These are phyloP conservation scores for Pythium pyrilobum DNA, from an alignment of 352 stramenopile species.

Conservation along the genomic window DNA sequence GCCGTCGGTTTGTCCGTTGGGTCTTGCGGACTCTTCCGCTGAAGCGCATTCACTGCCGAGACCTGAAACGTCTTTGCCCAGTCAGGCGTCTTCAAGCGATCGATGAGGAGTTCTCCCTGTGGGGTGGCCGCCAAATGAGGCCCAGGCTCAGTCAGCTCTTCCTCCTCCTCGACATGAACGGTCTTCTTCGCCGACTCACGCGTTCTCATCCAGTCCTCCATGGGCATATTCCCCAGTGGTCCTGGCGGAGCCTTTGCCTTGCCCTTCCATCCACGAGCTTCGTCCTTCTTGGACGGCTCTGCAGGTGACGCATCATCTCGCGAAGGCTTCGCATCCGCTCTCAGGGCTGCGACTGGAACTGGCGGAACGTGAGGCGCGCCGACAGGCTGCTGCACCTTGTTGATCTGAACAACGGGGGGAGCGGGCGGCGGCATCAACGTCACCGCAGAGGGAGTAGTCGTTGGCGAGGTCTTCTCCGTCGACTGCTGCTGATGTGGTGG, in stretches of 20 bases:
- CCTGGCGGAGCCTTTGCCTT: conserved; percentile 39
- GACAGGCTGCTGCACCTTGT: too few relatives aligned
- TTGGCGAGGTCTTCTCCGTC: background rate
- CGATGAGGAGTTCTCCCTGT: conserved; percentile 24
- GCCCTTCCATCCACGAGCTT: conserved; percentile 34
- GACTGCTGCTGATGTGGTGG: conserved; percentile 1
- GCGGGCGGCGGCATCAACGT: conserved; percentile 24
- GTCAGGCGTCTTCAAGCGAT: conserved; percentile 54
- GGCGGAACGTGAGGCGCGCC: background rate
- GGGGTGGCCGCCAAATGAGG: background rate
- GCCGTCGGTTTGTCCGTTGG: background rate
- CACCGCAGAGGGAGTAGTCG: background rate
- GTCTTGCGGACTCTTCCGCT: conserved; percentile 17
- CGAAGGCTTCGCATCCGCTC: conserved; percentile 1
- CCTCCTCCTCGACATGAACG: conserved; percentile 22
- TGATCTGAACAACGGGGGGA: conserved; percentile 12
- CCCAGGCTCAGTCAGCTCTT: background rate
- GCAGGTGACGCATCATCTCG: background rate
- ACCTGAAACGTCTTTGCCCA: conserved; percentile 42
- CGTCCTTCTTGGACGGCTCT: background rate
- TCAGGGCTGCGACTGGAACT: background rate
- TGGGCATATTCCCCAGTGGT: conserved; percentile 44
- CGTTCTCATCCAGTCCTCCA: conserved; percentile 75
- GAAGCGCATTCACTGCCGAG: background rate
- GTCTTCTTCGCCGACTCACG: conserved; percentile 47